Base-by-base conservation (phyloP, 2,329 filamentous ascomycete genomes). In the Colletotrichum noveboracense region DNA sequence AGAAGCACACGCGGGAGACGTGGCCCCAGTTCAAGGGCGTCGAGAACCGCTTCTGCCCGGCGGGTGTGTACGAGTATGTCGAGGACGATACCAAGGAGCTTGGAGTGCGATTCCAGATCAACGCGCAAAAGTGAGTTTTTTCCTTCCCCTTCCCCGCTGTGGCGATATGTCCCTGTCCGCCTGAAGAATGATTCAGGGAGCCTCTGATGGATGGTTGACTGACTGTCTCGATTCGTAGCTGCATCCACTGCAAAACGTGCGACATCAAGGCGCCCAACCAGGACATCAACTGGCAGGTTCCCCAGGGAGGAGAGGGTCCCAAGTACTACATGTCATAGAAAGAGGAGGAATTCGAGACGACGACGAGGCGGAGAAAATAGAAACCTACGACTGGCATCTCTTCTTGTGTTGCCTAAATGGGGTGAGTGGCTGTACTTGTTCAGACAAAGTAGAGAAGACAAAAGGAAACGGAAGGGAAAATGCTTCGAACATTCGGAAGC, bases 241-340 rank as follows among this genome's bases (percentile, higher is more conserved):
- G 97, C 84, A 98, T 99, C 78, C 97, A 99, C 87, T 99, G 97
- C 90, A 99, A 99, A 91, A 99, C 97, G 16, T 99, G 97, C 84
- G 97, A 99, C 85, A 99, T 99, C 88, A 99, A 99, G 88, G 96
- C 95, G 18, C 97, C 97, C 9, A 92, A 93, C 77, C 97, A 99
- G 87, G 97, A 98, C 83, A 98, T 99, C 86, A 98, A 98, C 85
- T 98, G 95, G 95, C 92, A 95, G 80, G 97, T 97, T 36, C 97
- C 97, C 8, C 96, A 98, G 83, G 96, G 97, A 78, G 97, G 96
- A 67, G 97, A 93, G 80, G 92, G 92, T 2, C 92, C 92, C 43
- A 93, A 94, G 84, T 94, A 94, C 82, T 93, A 93, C 85, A 92
- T 93, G 91, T 92, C 91, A n/a, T 91, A 55, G 70, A 43, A n/a